Percentiles rank a stretch among this genome's conserved stretches.
phyloP scores from a whole-genome alignment of 352 stramenopile species.

The Albugo candida region DNA sequence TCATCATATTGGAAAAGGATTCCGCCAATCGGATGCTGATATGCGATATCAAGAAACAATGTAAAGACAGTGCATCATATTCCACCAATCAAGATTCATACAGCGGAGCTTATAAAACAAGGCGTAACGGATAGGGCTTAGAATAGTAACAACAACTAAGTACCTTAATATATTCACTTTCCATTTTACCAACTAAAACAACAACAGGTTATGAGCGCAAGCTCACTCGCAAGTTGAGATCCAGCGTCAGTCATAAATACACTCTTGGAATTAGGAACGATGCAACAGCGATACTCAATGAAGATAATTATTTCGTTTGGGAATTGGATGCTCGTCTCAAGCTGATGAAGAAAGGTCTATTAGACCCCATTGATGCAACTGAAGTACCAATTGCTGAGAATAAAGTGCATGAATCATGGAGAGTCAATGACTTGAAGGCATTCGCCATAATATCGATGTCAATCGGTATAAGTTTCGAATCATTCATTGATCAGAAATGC shows the following conservation, averaged over 20 bases:
- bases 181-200: no score
- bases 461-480: neutral
- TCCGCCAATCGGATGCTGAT: conserved; percentile 4
- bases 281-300: conserved; percentile 4
- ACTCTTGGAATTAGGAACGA: no score
- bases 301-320: conserved; percentile 8
- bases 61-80: no score
- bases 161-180: no score
- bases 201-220: no score
- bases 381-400: neutral
- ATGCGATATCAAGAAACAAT: conserved; percentile 9
- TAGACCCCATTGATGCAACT: neutral
- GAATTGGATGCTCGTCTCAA: conserved; percentile 4
- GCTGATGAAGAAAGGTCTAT: conserved; percentile 1
- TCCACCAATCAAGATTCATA: no score
- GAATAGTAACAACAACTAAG: no score
- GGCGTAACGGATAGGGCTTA: no score
- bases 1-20: no score
- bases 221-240: no score
- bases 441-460: conserved; percentile 2
- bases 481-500: conserved; percentile 1
- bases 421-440: conserved; percentile 4
- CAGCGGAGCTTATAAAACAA: no score
- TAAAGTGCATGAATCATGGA: conserved; percentile 1
- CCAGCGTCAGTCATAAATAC: no score